Base-by-base conservation (phyloP, 208 protist species). In the Zelonia costaricensis region DNA sequence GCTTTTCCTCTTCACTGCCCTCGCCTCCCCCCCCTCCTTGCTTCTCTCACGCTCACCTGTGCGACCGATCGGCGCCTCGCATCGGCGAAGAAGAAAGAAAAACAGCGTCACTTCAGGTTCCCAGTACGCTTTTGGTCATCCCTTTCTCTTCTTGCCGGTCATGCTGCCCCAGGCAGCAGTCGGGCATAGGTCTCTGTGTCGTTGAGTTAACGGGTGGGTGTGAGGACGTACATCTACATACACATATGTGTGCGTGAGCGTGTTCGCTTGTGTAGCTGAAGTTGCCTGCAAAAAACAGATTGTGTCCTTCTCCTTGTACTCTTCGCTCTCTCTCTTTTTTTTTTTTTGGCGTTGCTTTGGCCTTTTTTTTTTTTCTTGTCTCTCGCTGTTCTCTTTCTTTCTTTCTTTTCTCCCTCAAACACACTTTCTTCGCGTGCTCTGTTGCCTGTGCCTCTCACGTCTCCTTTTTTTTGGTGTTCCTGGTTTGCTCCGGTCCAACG, bases 331-430 rank as follows among this genome's bases (percentile, higher is more conserved):
- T 5, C 25, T 25, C 22, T 23, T 40, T 66, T 46, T 28, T 28
- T 18, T 42, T 47, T 60, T 28, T 18, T 47, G 13, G 33, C 22
- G 10, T 40, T 57, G 6, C 30, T 36, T 25, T 7, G 10, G 16
- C 31, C 25, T 33, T 51, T 51, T 51, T 33, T 33, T 51, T 36
- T 16, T 43, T 8, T 66, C 60, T 48, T 51, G 15, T 5, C 30
- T 25, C n/a, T 53, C 35, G 16, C 4, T 44, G 20, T 46, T 63
- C 23, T 56, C 5, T n/a, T 5, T 33, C 12, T 63, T n/a, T 44
- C 13, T 36, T 5, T 61, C 52, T 48, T 39, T 25, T 4, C 27
- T 52, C 51, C 22, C 23, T 15, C 22, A 42, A 23, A 43, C 16
- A 9, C 36, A 18, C 18, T 22, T 44, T 46, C 31, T 47, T 33